Evolutionary conservation across 805 yeast genomes (phyloP).

Genomic region (Komagataella mondaviorum): DNA sequence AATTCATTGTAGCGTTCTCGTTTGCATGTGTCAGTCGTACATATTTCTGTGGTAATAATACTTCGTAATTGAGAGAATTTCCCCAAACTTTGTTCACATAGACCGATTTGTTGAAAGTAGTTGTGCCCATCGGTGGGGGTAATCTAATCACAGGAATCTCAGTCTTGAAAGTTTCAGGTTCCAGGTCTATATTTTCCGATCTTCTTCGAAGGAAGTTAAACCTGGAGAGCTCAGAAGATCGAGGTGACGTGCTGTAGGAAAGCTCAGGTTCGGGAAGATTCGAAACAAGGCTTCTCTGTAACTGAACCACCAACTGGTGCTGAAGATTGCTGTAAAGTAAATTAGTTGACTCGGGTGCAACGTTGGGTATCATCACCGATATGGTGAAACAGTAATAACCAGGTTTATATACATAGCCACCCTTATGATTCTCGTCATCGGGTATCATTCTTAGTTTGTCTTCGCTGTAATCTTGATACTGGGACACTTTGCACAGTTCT

Average conservation of each 20-base stretch:
- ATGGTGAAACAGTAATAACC: conserved; percentile 61
- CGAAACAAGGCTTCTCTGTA: conserved; percentile 20
- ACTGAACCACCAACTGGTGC: conserved; percentile 26
- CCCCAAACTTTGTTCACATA: conserved; percentile 70
- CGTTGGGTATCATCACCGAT: conserved; percentile 48
- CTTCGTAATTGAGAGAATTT: conserved; percentile 54
- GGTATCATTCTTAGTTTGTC: neutral
- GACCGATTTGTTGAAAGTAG: conserved; percentile 56
- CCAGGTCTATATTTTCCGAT: neutral
- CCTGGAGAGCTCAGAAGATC: neutral
- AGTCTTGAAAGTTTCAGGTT: conserved; percentile 13
- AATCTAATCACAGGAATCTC: conserved; percentile 36
- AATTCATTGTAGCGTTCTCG: conserved; percentile 25
- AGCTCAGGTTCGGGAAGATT: conserved; percentile 17
- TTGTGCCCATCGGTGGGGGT: conserved; percentile 44
- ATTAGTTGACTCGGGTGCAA: conserved; percentile 46
- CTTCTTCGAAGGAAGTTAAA: neutral
- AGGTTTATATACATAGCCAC: conserved; percentile 25
- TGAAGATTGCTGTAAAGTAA: conserved; percentile 35
- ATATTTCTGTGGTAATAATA: conserved; percentile 59
- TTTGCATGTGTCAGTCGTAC: conserved; percentile 39
- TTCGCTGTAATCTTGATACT: conserved; percentile 4
- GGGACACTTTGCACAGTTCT: conserved; percentile 11
- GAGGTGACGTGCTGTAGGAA: conserved; percentile 21
- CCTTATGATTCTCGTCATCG: neutral